These are phyloP conservation scores for Penicillium maclennaniae DNA, from an alignment of 495 filamentous ascomycete species.

Conservation along the genomic window DNA sequence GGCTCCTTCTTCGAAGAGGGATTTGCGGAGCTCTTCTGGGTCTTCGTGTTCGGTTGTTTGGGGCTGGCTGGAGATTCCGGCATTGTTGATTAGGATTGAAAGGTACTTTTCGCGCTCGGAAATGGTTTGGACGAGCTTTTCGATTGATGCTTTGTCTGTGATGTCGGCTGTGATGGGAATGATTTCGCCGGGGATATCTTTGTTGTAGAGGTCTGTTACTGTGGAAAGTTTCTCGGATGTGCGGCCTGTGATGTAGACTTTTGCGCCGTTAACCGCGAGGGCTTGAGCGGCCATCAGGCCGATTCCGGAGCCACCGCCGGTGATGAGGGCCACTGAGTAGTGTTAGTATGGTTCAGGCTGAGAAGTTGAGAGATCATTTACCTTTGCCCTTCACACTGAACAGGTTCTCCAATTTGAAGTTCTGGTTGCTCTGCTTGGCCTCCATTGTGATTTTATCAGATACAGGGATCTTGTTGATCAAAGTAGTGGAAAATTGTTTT, in stretches of 20 bases:
- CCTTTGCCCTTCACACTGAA: slow-evolving; percentile 55
- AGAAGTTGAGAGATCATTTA: neutral
- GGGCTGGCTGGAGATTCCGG: slow-evolving; percentile 39
- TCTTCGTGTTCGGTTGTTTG: slow-evolving; percentile 34
- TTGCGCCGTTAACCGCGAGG: slow-evolving; percentile 57
- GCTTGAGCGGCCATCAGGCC: slow-evolving; percentile 54
- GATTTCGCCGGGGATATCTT: slow-evolving; percentile 51
- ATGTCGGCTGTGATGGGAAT: slow-evolving; percentile 53
- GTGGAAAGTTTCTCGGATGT: slow-evolving; percentile 52
- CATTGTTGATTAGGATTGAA: slow-evolving; percentile 55
- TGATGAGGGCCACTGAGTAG: slow-evolving; percentile 48
- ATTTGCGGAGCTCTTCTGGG: slow-evolving; percentile 48
- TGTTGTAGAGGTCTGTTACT: slow-evolving; percentile 43
- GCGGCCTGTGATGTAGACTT: slow-evolving; percentile 58
- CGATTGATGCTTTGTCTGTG: slow-evolving; percentile 44
- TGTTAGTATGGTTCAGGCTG: neutral
- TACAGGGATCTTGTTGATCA: neutral
- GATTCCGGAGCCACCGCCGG: slow-evolving; percentile 52
- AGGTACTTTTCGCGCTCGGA: slow-evolving; percentile 41
- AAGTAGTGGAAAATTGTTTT: neutral
- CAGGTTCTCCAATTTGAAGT: slow-evolving; percentile 46
- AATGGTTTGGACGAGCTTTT: slow-evolving; percentile 42
- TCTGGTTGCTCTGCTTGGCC: slow-evolving; percentile 39
- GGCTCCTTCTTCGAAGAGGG: slow-evolving; percentile 51
- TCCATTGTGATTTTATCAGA: slow-evolving; percentile 14